Percentiles rank a stretch among this genome's conserved stretches.
Conservation (phyloP, 345 rosid genomes). For the Eucalyptus tenuipes region DNA sequence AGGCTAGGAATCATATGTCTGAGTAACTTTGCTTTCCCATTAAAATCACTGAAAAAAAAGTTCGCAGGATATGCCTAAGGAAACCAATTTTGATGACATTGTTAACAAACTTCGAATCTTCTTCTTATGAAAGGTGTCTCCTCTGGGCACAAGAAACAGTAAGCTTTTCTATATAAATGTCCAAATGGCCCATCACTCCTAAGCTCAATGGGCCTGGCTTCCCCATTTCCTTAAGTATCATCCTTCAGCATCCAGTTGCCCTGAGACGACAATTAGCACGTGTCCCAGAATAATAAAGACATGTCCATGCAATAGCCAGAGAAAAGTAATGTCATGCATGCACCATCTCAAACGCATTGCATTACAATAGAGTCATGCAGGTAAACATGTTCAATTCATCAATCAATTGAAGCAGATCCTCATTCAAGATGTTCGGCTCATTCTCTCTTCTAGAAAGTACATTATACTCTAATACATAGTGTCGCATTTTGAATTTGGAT, state of each 20-base stretch:
- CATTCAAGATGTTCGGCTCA: not conserved
- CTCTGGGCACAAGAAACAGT: not conserved
- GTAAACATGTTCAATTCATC: not conserved
- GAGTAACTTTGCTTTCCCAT: not conserved
- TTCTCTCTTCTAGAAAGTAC: not conserved
- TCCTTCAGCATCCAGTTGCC: not conserved
- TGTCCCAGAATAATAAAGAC: not conserved
- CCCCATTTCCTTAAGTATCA: not conserved
- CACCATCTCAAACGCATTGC: not conserved
- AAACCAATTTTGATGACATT: not conserved
- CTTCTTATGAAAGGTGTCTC: not conserved
- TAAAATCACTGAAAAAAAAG: not conserved
- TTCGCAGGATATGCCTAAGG: not conserved
- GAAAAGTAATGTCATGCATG: not conserved
- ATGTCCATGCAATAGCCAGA: not conserved
- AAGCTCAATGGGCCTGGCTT: not conserved
- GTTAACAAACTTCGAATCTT: not conserved
- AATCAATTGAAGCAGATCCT: not conserved
- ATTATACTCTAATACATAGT: not conserved
- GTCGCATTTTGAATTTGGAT: not conserved
- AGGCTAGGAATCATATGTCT: not conserved
- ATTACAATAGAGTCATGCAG: not conserved
- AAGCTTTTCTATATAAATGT: not conserved
- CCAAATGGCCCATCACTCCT: not conserved
- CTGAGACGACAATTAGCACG: not conserved